Conservation (phyloP, 2,329 filamentous ascomycete species). For the Corinectria fuckeliana region DNA sequence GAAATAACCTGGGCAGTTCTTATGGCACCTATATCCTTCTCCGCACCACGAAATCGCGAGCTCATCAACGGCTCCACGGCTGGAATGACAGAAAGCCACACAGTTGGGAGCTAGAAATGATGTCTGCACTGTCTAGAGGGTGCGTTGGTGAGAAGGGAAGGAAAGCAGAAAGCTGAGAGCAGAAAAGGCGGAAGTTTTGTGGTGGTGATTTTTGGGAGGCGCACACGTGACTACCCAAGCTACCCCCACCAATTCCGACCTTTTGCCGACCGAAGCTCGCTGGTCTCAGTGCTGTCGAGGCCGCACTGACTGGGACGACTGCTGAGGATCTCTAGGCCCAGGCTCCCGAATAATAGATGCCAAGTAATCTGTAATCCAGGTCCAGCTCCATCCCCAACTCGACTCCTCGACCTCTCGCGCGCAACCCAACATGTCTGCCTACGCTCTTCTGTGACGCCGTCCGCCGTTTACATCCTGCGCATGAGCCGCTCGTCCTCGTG, state of each 20-base stretch:
- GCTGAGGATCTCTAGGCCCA: too few relatives aligned
- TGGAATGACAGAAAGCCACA: slow-evolving; percentile 71
- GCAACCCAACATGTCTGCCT: slow-evolving; percentile 36
- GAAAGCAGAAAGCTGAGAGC: neutral
- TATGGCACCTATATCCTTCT: slow-evolving; percentile 61
- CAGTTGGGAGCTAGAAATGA: slow-evolving; percentile 62
- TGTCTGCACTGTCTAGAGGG: slow-evolving; percentile 88
- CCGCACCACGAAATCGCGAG: slow-evolving; percentile 65
- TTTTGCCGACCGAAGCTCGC: slow-evolving; percentile 26
- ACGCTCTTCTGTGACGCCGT: slow-evolving; percentile 29
- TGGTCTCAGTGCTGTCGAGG: neutral
- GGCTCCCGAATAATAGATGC: slow-evolving; percentile 38
- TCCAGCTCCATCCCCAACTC: neutral
- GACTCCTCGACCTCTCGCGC: slow-evolving; percentile 19
- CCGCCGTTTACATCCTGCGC: slow-evolving; percentile 12
- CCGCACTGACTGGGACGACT: too few relatives aligned
- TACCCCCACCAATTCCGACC: slow-evolving; percentile 32
- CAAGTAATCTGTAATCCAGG: slow-evolving; percentile 27
- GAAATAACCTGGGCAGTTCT: slow-evolving; percentile 63
- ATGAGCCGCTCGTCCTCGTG: slow-evolving; percentile 25
- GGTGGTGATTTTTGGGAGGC: neutral
- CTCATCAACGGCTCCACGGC: slow-evolving; percentile 68
- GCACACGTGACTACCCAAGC: slow-evolving; percentile 31
- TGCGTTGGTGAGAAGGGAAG: slow-evolving; percentile 65
- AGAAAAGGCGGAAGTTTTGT: slow-evolving; percentile 8